phyloP scores from a whole-genome alignment of 768 basidiomycete genomes.

The Amyloporia xantha region DNA sequence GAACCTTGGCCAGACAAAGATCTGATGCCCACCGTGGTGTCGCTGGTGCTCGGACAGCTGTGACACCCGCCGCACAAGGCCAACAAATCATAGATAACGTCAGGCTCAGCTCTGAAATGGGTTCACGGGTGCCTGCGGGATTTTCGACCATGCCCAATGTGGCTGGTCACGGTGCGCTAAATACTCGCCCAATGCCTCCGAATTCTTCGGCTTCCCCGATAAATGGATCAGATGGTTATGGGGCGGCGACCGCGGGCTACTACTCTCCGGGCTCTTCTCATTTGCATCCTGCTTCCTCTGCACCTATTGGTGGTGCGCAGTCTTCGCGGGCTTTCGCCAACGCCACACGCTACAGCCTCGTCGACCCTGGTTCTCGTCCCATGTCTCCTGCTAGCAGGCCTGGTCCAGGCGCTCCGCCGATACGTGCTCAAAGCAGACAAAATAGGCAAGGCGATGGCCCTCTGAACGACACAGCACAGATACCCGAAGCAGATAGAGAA shows the following conservation, averaged over 20 bases:
- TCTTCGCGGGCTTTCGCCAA: neutral
- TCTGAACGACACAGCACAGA: neutral
- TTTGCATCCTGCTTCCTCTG: neutral
- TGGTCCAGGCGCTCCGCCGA: neutral
- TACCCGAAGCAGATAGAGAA: neutral
- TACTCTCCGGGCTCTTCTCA: neutral
- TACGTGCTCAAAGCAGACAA: neutral
- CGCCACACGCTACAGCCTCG: conserved; percentile 42
- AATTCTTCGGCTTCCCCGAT: neutral
- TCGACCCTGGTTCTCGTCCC: conserved; percentile 31
- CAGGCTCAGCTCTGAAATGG: neutral
- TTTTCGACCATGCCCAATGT: neutral
- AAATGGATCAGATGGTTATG: no score
- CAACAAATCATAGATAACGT: conserved; percentile 1
- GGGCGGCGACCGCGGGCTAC: neutral
- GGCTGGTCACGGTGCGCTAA: neutral
- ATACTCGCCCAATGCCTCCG: neutral
- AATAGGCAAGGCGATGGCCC: neutral
- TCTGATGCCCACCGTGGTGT: conserved; percentile 29
- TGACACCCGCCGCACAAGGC: neutral
- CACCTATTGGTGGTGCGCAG: neutral
- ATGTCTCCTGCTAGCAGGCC: conserved; percentile 1
- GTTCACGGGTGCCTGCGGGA: neutral
- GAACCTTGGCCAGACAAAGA: conserved; percentile 66
- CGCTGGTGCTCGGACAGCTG: neutral